A percentile compares a stretch with the other conserved stretches of the same genome.
Conservation (phyloP, 768 basidiomycete species). For the Russula ochroleuca region DNA sequence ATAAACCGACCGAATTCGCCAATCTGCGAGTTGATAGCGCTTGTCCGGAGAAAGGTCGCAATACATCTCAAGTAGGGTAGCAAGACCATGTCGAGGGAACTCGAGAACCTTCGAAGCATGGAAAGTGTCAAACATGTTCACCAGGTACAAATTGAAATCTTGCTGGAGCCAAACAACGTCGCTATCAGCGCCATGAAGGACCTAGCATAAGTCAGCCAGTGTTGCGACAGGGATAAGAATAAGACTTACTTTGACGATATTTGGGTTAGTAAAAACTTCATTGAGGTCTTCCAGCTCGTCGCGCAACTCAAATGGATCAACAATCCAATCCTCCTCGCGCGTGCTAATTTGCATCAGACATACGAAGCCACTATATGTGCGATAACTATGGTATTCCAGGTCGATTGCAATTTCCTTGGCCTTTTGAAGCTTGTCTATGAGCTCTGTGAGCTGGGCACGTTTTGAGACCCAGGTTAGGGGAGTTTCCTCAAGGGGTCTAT, state of each 20-base stretch:
- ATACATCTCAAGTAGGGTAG: constrained; percentile 79
- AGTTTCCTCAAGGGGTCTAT: constrained; percentile 57
- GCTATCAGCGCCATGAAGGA: constrained; percentile 91
- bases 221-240: not conserved
- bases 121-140: constrained; percentile 96
- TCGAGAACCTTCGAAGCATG: constrained; percentile 89
- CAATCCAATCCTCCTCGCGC: constrained; percentile 76
- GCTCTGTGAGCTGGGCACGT: constrained; percentile 46
- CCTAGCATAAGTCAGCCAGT: constrained; percentile 41
- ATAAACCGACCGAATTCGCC: constrained; percentile 74
- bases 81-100: constrained; percentile 79
- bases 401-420: constrained; percentile 87
- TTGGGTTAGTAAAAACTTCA: constrained; percentile 80
- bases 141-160: constrained; percentile 89
- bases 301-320: constrained; percentile 75
- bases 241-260: constrained; percentile 69
- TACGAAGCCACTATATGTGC: constrained; percentile 81
- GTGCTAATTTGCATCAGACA: constrained; percentile 93
- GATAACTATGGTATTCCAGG: constrained; percentile 88
- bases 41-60: constrained; percentile 92
- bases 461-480: constrained; percentile 72
- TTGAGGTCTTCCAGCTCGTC: constrained; percentile 71
- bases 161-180: constrained; percentile 97
- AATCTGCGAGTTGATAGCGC: constrained; percentile 94
- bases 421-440: constrained; percentile 63